Conservation (phyloP, 1,284 basidiomycete species). For the Ceratobasidium sp. region DNA sequence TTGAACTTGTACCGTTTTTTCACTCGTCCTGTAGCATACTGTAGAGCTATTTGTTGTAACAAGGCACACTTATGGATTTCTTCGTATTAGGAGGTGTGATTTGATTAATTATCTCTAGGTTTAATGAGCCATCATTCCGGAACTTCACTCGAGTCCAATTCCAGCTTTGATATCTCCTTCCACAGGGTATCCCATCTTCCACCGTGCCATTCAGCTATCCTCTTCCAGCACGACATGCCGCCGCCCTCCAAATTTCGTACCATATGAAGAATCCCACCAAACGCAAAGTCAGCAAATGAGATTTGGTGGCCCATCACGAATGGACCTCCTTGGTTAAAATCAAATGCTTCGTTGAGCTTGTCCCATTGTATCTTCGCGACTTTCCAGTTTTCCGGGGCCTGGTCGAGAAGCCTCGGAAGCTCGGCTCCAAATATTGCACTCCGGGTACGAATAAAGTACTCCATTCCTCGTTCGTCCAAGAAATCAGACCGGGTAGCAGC, state of each 20-base stretch:
- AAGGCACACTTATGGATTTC: background rate
- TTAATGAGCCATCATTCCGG: background rate
- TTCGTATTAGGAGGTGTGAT: background rate
- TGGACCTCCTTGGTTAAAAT: background rate
- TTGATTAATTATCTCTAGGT: background rate
- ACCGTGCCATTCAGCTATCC: constrained; percentile 3
- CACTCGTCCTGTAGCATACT: background rate
- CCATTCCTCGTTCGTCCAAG: constrained; percentile 38
- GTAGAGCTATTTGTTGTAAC: background rate
- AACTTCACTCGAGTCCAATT: constrained; percentile 15
- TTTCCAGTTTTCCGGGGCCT: background rate
- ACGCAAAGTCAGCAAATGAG: constrained; percentile 6
- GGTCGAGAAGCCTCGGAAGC: background rate
- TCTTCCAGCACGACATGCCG: constrained; percentile 3
- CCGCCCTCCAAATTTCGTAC: constrained; percentile 18
- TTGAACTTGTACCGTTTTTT: background rate
- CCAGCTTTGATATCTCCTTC: constrained; percentile 13
- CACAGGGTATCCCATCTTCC: constrained; percentile 5
- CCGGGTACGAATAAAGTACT: constrained; percentile 32
- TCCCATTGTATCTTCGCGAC: background rate
- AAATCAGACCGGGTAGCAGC: constrained; percentile 28
- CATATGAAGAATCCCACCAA: background rate
- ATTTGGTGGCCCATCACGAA: constrained; percentile 15
- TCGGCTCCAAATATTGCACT: constrained; percentile 17
- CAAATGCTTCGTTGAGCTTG: background rate